These are phyloP conservation scores for Entomortierella lignicola DNA, from an alignment of 192 early-diverging fungal species.

Conservation along the genomic window DNA sequence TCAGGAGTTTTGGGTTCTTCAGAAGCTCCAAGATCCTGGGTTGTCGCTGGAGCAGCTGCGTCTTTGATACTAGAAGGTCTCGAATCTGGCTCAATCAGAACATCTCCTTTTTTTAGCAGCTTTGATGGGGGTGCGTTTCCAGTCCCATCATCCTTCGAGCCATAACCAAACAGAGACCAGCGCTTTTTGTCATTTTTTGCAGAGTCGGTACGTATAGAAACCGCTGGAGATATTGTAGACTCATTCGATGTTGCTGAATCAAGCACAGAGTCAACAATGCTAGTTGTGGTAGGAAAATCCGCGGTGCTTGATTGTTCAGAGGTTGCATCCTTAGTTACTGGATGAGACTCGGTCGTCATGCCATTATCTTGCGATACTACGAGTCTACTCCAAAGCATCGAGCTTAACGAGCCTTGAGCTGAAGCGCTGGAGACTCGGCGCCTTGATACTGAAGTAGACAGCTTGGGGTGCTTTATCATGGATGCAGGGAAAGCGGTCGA, in stretches of 20 bases:
- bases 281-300: neutral
- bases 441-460: neutral
- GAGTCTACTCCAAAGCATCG: constrained; percentile 27
- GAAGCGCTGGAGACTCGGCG: constrained; percentile 33
- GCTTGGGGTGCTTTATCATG: constrained; percentile 22
- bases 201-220: neutral
- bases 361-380: constrained; percentile 12
- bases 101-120: constrained; percentile 31
- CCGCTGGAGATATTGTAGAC: constrained; percentile 4
- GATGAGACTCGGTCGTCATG: neutral
- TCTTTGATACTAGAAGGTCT: constrained; percentile 15
- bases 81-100: constrained; percentile 28
- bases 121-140: neutral
- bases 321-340: neutral
- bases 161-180: constrained; percentile 45
- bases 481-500: constrained; percentile 22
- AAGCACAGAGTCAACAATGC: neutral
- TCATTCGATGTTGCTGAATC: neutral
- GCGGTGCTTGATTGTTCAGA: neutral
- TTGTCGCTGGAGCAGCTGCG: neutral
- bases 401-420: constrained; percentile 12
- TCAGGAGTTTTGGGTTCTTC: neutral
- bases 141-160: constrained; percentile 10
- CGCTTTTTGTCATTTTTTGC: constrained; percentile 16
- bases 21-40: neutral